Conservation (phyloP, 176 grass and related monocot genomes). For the Bolboschoenus planiculmis region DNA sequence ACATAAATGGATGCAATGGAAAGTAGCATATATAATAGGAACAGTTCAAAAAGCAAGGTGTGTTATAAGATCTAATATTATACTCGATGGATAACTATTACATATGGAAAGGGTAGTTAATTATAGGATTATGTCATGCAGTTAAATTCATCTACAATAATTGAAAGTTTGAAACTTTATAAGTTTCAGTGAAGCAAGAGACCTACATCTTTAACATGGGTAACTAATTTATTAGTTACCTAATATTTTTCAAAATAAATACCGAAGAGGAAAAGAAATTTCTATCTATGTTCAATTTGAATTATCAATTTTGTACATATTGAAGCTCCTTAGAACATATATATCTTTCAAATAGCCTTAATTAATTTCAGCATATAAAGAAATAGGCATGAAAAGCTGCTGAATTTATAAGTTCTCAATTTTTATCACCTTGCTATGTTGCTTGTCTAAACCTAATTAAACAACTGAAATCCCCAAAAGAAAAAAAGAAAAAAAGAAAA, state of each 20-base stretch:
- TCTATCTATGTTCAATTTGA: not conserved
- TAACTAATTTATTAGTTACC: not conserved
- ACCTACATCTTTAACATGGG: not conserved
- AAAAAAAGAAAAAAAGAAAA: too few species aligned
- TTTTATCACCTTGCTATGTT: not conserved
- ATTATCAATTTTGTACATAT: not conserved
- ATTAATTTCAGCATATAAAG: too few species aligned
- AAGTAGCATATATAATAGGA: not conserved
- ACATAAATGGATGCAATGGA: not conserved
- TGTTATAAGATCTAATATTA: not conserved
- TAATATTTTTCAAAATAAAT: not conserved
- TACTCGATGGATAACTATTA: not conserved
- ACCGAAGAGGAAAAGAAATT: not conserved
- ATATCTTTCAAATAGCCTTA: not conserved
- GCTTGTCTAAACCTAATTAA: not conserved
- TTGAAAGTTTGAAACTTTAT: not conserved
- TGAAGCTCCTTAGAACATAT: not conserved
- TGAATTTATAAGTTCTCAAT: not conserved
- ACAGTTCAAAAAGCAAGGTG: not conserved
- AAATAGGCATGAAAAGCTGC: not conserved
- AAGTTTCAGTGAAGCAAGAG: not conserved
- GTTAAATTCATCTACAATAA: not conserved
- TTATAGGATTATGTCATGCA: not conserved
- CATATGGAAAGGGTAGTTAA: not conserved
- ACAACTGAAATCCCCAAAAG: not conserved